Base-by-base conservation (phyloP, 1,284 basidiomycete species). In the Melampsora americana region DNA sequence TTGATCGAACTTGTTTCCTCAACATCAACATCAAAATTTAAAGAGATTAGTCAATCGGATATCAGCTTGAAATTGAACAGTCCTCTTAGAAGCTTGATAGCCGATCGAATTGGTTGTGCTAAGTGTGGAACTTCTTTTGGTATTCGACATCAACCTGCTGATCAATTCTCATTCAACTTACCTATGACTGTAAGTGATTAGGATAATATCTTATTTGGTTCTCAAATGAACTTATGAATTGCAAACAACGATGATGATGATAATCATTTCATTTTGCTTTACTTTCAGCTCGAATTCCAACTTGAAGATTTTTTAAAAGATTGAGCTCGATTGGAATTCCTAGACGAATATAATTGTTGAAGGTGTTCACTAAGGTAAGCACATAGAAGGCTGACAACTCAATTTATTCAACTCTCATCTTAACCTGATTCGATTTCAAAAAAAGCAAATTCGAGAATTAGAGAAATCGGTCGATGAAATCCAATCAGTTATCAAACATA, bases 81-180 rank as follows among this genome's bases (percentile, higher is more conserved):
- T 67, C 82, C 82, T 9, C 93, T 93, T 80, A 90, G 92, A 77
- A 90, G 90, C 0, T 83, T 93, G 78, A 92, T 91, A 3, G 92
- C 92, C 5, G 92, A 93, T 80, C 84, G 91, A 72, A 84, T 92
- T 76, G 90, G 90, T 78, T 93, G 92, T 79, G 85, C 90, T 60
- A 86, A 88, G 66, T 93, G 92, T 80, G 91, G 90, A 32, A 93
- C 93, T 81, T 92, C 91, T 1, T 90, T 93, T 80, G 92, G 91
- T 1, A 91, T 93, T 62, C 90, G 92, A 87, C 91, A 93, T 81
- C 92, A 91, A 80, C 85, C 89, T 0, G 90, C 92, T 78, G 91
- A 93, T 81, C 92, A 89, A 80, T 88, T 91, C 87, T 89, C 91
- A 80, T 84, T 94, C 32, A 86, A 89, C 28, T 84, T 93, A 20